Base-by-base conservation (phyloP, 2,329 filamentous ascomycete genomes). In the Penicillium sp. region DNA sequence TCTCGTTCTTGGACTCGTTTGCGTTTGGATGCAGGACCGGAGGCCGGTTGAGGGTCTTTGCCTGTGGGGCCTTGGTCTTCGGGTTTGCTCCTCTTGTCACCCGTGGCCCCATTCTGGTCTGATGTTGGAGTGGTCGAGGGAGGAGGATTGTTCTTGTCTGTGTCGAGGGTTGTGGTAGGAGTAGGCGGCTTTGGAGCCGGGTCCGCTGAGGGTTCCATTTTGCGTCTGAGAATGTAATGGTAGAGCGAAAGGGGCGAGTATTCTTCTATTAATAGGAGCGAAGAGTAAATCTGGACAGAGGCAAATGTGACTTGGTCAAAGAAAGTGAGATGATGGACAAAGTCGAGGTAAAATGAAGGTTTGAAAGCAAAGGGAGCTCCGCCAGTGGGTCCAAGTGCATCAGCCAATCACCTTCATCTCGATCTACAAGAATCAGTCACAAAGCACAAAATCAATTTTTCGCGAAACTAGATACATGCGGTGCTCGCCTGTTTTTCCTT, bases 1-100 rank as follows among this genome's bases (percentile, higher is more conserved):
- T 60, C 52, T 13, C 64, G 57, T 44, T 67, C 64, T 39, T 67
- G 60, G 30, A 63, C 45, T 26, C 64, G 60, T 40, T 57, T 64
- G 41, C 64, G 63, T 42, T 64, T 67, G 14, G 58, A 54, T 6
- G 55, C 32, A 8, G 57, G 54, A 5, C 55, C 60, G n/a, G 57
- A 54, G 10, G 47, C 27, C 8, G 47, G 39, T 36, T 49, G 49
- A 25, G 52, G 39, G 26, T 51, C 43, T 4, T 59, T 59, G 14
- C 42, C 23, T n/a, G 39, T 32, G 6, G 48, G 18, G 7, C 28
- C 36, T 18, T 55, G 45, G 14, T 60, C 53, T 11, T 57, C 57
- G 7, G 46, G n/a, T 20, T 55, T 60, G 39, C 56, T 52, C 37
- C 60, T 64, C 27, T 48, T 52, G 23, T 56, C 51, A 14, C 45